Evolutionary conservation across 495 filamentous ascomycete genomes (phyloP).

Genomic region (Friedmanniomyces endolithicus): DNA sequence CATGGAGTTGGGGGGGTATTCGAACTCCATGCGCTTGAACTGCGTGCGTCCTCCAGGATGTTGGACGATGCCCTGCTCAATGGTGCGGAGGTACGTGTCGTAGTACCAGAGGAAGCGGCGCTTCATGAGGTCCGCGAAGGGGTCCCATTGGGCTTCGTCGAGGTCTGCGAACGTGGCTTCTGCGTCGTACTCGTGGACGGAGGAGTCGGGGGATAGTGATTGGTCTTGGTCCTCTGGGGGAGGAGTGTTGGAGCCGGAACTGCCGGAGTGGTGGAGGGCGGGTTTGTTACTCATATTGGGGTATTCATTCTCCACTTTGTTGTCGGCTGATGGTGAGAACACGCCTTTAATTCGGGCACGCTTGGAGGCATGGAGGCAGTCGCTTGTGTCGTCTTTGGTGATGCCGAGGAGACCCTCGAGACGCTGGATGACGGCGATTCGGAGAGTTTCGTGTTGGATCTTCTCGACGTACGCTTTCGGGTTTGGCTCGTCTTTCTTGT

Average conservation of each 20-base stretch:
- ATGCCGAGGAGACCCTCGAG: conserved; percentile 70
- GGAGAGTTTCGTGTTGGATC: conserved; percentile 86
- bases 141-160: conserved; percentile 41
- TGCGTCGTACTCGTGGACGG: conserved; percentile 33
- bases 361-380: neutral
- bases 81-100: conserved; percentile 63
- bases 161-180: conserved; percentile 22
- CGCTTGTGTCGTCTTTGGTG: conserved; percentile 13
- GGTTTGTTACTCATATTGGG: neutral
- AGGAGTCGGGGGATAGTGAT: neutral
- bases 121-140: conserved; percentile 84
- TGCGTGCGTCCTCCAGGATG: conserved; percentile 6
- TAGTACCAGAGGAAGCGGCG: conserved; percentile 93
- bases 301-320: neutral
- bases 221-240: too few species aligned
- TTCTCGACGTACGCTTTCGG: conserved; percentile 77
- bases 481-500: conserved; percentile 46
- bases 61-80: conserved; percentile 47
- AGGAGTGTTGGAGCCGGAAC: conserved; percentile 1
- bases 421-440: conserved; percentile 73
- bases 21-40: conserved; percentile 78
- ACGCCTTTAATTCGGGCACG: neutral
- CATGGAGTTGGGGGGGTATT: conserved; percentile 68
- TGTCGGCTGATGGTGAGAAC: neutral
- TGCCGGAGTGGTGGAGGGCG: neutral